Conservation (phyloP, 1,284 basidiomycete species). For the Peniophora sp. region DNA sequence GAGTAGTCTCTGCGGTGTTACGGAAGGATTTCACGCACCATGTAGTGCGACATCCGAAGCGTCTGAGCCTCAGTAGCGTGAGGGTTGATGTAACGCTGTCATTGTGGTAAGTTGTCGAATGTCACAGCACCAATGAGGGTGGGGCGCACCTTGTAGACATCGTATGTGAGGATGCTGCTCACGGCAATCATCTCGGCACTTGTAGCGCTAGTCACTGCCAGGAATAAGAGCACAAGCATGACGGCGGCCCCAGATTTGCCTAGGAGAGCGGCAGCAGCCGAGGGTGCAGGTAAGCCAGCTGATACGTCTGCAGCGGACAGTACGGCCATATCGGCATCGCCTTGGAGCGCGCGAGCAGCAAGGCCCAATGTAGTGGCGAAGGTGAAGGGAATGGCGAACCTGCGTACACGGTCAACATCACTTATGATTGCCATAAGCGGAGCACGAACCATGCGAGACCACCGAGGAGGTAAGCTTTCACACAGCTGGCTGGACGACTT, state of each 20-base stretch:
- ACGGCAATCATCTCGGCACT: constrained; percentile 89
- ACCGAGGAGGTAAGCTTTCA: constrained; percentile 84
- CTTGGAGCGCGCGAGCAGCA: constrained; percentile 71
- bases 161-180: constrained; percentile 74
- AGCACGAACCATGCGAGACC: constrained; percentile 71
- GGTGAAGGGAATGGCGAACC: constrained; percentile 78
- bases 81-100: constrained; percentile 42
- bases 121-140: too few species aligned
- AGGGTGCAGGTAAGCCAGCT: constrained; percentile 77
- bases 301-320: constrained; percentile 63
- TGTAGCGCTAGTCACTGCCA: constrained; percentile 82
- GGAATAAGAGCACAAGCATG: constrained; percentile 64
- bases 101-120: constrained; percentile 2
- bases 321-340: constrained; percentile 58
- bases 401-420: constrained; percentile 13
- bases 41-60: constrained; percentile 39
- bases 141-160: constrained; percentile 46
- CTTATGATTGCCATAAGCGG: neutral
- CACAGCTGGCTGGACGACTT: constrained; percentile 71
- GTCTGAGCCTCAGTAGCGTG: constrained; percentile 51
- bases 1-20: neutral
- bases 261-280: constrained; percentile 73
- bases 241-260: constrained; percentile 70
- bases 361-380: constrained; percentile 79
- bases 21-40: constrained; percentile 17